Conservation (phyloP, 2,329 filamentous ascomycete species). For the Lachnellula subtilissima region DNA sequence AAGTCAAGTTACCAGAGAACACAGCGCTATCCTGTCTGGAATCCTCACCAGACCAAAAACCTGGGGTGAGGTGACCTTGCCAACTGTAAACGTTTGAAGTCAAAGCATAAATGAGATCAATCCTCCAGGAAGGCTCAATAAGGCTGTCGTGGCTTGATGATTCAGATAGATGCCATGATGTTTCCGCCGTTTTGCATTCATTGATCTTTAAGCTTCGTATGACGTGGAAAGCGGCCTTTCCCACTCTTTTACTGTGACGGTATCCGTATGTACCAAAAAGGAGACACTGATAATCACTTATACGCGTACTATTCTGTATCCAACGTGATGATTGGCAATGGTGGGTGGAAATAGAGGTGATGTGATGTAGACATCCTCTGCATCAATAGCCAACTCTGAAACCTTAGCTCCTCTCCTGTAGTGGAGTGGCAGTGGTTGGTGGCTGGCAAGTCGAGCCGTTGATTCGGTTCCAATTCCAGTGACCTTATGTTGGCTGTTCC, state of each 20-base stretch:
- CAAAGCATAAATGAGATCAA: not conserved
- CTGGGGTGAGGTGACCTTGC: no score
- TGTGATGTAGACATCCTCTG: no score
- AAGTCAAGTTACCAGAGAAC: no score
- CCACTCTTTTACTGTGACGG: not conserved
- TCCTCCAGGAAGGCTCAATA: not conserved
- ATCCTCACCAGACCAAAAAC: no score
- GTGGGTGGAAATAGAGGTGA: no score
- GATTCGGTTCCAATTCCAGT: not conserved
- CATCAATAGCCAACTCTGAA: not conserved
- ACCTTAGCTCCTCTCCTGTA: not conserved
- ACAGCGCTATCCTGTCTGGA: no score
- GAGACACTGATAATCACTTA: no score
- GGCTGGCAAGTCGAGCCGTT: conserved; percentile 1
- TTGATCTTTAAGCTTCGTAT: not conserved
- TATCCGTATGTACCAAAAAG: no score
- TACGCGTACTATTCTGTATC: no score
- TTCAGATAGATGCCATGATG: not conserved
- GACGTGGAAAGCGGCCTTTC: not conserved
- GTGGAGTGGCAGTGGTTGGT: not conserved
- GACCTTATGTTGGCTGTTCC: not conserved
- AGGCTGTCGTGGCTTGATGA: not conserved
- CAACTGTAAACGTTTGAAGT: no score
- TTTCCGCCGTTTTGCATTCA: not conserved
- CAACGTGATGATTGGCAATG: no score